Percentiles rank a stretch among this genome's conserved stretches.
phyloP scores from a whole-genome alignment of 257 asterid species.

The Knoxia roxburghii region DNA sequence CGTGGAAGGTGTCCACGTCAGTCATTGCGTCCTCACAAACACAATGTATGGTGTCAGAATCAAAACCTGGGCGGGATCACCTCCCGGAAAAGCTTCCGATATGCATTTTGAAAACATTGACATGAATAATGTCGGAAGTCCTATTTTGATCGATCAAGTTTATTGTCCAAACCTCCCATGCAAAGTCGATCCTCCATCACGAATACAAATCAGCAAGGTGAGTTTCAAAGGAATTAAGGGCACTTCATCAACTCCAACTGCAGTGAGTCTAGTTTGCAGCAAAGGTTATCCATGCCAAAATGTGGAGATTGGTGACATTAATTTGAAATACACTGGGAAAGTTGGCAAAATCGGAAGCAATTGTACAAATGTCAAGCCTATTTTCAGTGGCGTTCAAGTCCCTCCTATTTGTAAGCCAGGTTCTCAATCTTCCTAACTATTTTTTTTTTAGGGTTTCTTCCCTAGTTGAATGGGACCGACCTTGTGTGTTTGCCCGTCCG shows the following conservation, averaged over 20 bases:
- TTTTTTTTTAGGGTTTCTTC: too few species aligned
- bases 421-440: too few species aligned
- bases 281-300: slow-evolving; percentile 32
- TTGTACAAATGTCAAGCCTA: slow-evolving; percentile 42
- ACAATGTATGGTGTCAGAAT: slow-evolving; percentile 20
- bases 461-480: too few species aligned
- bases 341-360: slow-evolving; percentile 23
- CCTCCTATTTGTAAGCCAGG: too few species aligned
- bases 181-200: slow-evolving; percentile 22
- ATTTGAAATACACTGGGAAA: slow-evolving; percentile 28
- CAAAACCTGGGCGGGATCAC: slow-evolving; percentile 27
- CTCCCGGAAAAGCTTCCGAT: slow-evolving; percentile 2
- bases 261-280: slow-evolving; percentile 38
- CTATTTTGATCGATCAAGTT: slow-evolving; percentile 22
- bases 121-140: slow-evolving; percentile 21
- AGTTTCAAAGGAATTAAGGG: slow-evolving; percentile 31
- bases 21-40: slow-evolving; percentile 3
- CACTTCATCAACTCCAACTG: slow-evolving; percentile 27
- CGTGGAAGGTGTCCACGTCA: slow-evolving; percentile 18
- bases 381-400: slow-evolving; percentile 28
- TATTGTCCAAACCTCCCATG: slow-evolving; percentile 23
- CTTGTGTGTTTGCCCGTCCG: too few species aligned
- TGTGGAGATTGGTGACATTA: slow-evolving; percentile 35
- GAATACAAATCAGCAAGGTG: slow-evolving; percentile 20
- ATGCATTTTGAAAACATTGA: slow-evolving; percentile 22